Conservation (phyloP, 768 basidiomycete species). For the Mycena maculata region DNA sequence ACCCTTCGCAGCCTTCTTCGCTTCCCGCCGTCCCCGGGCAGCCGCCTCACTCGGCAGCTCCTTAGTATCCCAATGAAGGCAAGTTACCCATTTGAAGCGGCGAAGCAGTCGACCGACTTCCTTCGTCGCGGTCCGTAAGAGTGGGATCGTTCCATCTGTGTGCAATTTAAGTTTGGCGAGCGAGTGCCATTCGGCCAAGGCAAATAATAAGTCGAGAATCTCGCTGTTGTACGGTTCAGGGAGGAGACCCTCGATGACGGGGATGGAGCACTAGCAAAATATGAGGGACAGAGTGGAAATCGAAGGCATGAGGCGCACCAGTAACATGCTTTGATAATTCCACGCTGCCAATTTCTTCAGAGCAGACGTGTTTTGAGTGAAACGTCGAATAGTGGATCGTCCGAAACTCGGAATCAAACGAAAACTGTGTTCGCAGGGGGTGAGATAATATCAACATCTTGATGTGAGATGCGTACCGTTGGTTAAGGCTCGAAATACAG, state of each 20-base stretch:
- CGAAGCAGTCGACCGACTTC: slow-evolving; percentile 44
- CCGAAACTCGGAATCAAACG: slow-evolving; percentile 42
- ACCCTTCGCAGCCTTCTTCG: slow-evolving; percentile 11
- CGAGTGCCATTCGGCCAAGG: slow-evolving; percentile 45
- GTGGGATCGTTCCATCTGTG: slow-evolving; percentile 37
- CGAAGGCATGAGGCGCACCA: not conserved
- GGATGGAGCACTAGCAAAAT: slow-evolving; percentile 47
- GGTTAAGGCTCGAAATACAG: slow-evolving; percentile 39
- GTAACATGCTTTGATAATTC: slow-evolving; percentile 43
- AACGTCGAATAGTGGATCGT: slow-evolving; percentile 32
- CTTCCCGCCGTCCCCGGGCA: slow-evolving; percentile 40
- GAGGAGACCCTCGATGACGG: slow-evolving; percentile 50
- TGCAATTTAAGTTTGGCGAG: slow-evolving; percentile 49
- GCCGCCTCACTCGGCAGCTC: slow-evolving; percentile 54
- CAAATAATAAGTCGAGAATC: slow-evolving; percentile 49
- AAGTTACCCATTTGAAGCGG: slow-evolving; percentile 41
- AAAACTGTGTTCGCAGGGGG: not conserved
- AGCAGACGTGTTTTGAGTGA: slow-evolving; percentile 34
- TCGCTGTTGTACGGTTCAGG: slow-evolving; percentile 39
- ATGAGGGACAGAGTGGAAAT: not conserved
- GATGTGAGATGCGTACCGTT: slow-evolving; percentile 29
- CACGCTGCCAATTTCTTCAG: slow-evolving; percentile 38
- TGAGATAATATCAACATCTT: too few relatives aligned
- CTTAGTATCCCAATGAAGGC: slow-evolving; percentile 39
- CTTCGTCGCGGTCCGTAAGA: slow-evolving; percentile 36